phyloP scores from a whole-genome alignment of 2,329 filamentous ascomycete species.

The Monosporascus sp. region DNA sequence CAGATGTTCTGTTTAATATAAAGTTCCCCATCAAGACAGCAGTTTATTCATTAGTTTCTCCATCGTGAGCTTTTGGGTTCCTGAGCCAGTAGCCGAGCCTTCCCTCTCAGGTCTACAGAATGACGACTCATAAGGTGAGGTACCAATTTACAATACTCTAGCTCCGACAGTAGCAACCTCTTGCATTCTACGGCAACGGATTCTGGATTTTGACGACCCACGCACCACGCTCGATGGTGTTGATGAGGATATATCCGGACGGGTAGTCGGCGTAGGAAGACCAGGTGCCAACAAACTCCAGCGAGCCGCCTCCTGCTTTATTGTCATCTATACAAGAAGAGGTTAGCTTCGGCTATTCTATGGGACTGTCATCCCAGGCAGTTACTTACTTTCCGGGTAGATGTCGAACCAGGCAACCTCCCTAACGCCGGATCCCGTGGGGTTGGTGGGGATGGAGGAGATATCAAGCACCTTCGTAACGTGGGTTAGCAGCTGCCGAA shows the following conservation, averaged over 20 bases:
- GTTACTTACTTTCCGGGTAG: constrained; percentile 30
- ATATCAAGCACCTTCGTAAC: constrained; percentile 4
- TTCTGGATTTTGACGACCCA: constrained; percentile 32
- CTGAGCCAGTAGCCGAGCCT: too few relatives aligned
- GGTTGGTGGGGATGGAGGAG: constrained; percentile 24
- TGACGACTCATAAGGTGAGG: too few relatives aligned
- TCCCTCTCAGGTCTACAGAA: too few relatives aligned
- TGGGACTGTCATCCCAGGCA: too few relatives aligned
- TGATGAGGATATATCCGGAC: constrained; percentile 38
- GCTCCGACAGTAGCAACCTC: too few relatives aligned
- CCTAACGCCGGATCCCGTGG: constrained; percentile 22
- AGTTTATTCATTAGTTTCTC: too few relatives aligned
- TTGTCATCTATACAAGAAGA: constrained; percentile 27
- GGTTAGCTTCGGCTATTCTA: too few relatives aligned
- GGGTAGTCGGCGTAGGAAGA: constrained; percentile 38
- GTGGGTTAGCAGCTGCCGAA: background rate
- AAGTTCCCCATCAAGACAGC: too few relatives aligned
- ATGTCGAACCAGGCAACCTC: constrained; percentile 40
- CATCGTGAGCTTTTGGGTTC: too few relatives aligned
- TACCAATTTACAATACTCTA: too few relatives aligned
- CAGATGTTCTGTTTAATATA: too few relatives aligned
- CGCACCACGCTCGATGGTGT: constrained; percentile 41
- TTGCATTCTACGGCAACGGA: too few relatives aligned
- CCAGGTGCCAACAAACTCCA: constrained; percentile 35
- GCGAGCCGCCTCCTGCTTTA: constrained; percentile 25